Evolutionary conservation across 768 basidiomycete genomes (phyloP).

Genomic region (Suillus decipiens): DNA sequence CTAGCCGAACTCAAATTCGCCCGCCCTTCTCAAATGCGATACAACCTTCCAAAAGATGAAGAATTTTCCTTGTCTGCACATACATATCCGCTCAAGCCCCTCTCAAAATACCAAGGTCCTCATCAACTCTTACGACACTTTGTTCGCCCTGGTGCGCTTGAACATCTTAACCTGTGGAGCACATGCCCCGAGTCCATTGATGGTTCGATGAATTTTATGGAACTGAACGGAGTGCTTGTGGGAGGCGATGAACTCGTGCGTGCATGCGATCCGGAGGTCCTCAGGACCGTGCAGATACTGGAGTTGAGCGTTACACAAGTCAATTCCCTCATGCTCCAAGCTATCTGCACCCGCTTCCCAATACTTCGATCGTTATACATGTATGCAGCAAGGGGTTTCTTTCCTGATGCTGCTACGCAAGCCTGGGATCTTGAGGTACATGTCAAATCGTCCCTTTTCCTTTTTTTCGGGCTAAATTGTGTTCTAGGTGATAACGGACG

Average conservation of each 20-base stretch:
- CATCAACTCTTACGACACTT: conserved; percentile 10
- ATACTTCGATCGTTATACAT: conserved; percentile 7
- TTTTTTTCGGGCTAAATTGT: background rate
- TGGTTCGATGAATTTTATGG: background rate
- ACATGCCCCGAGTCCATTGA: background rate
- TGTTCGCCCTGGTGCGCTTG: conserved; percentile 7
- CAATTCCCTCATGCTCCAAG: conserved; percentile 4
- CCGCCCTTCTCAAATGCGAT: background rate
- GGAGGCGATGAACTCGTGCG: background rate
- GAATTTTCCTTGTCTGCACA: background rate
- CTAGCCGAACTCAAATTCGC: conserved; percentile 10
- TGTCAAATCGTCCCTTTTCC: background rate
- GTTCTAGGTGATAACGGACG: conserved; percentile 7
- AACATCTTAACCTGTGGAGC: conserved; percentile 9
- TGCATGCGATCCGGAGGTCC: background rate
- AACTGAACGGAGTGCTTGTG: conserved; percentile 3
- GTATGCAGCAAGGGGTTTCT: background rate
- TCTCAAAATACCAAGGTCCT: conserved; percentile 11
- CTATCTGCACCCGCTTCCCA: conserved; percentile 9
- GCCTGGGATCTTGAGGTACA: conserved; percentile 7
- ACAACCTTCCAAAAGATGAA: background rate
- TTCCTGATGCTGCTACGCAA: background rate
- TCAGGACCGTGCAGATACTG: conserved; percentile 2
- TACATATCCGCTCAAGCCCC: background rate
- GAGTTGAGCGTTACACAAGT: conserved; percentile 7